phyloP scores from a whole-genome alignment of 2,329 filamentous ascomycete species.

The Onygena corvina region DNA sequence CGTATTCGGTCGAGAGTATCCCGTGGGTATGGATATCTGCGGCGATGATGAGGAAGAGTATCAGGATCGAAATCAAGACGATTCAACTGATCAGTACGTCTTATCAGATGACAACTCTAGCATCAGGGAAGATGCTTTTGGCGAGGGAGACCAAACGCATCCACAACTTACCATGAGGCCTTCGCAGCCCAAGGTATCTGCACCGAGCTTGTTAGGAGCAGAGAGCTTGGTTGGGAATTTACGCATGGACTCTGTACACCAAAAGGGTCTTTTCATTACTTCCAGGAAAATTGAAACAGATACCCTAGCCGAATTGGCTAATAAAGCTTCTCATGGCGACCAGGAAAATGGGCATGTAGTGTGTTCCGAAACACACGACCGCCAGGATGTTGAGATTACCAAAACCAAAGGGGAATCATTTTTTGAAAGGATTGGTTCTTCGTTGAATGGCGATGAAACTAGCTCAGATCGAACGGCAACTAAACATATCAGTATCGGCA shows the following conservation, averaged over 20 bases:
- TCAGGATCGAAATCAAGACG: conserved; percentile 11
- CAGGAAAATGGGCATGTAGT: not conserved
- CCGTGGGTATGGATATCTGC: conserved; percentile 20
- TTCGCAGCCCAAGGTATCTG: conserved; percentile 27
- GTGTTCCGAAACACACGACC: conserved; percentile 1
- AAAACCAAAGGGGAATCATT: not conserved
- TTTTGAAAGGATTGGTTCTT: not conserved
- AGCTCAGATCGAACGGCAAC: not conserved
- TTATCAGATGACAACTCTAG: conserved; percentile 22
- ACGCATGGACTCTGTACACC: conserved; percentile 36
- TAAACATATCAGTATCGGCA: not conserved
- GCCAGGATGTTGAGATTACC: too few species aligned
- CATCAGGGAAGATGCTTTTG: conserved; percentile 8
- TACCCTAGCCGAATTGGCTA: not conserved
- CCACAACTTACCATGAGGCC: conserved; percentile 10
- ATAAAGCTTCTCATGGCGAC: not conserved
- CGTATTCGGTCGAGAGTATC: conserved; percentile 28
- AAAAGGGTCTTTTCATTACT: conserved; percentile 21
- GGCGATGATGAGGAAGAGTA: conserved; percentile 16
- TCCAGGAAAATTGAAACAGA: conserved; percentile 22
- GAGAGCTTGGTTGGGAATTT: conserved; percentile 38
- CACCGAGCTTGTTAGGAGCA: conserved; percentile 38
- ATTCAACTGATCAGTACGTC: conserved; percentile 26
- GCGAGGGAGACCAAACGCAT: conserved; percentile 10
- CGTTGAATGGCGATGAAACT: not conserved